Evolutionary conservation across 1,284 basidiomycete genomes (phyloP).

Genomic region (Fomitiporia mediterranea): DNA sequence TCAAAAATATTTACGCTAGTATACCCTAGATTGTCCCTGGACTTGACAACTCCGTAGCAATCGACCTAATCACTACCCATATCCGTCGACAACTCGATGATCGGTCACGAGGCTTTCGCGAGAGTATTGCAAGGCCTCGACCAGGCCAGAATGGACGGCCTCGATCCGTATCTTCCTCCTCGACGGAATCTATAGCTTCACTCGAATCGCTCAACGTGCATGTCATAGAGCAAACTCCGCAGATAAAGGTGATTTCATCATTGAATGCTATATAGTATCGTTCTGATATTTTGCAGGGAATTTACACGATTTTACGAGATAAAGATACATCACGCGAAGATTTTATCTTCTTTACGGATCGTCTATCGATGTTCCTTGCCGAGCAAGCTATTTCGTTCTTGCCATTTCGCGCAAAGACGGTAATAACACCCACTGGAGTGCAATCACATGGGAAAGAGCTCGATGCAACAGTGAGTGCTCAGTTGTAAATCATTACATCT

Average conservation of each 20-base stretch:
- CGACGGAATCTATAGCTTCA: constrained; percentile 12
- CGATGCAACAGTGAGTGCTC: constrained; percentile 43
- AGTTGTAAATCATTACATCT: background rate
- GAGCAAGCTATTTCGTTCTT: constrained; percentile 83
- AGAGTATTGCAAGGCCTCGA: constrained; percentile 52
- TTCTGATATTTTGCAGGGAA: constrained; percentile 53
- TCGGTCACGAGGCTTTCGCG: constrained; percentile 70
- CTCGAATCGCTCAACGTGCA: constrained; percentile 51
- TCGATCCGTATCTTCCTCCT: constrained; percentile 22
- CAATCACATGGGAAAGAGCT: constrained; percentile 60
- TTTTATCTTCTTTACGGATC: constrained; percentile 86
- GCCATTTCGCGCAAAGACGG: constrained; percentile 60
- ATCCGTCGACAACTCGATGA: constrained; percentile 81
- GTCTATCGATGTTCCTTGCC: constrained; percentile 79
- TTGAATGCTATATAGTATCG: background rate
- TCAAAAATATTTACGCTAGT: background rate
- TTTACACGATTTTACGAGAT: constrained; percentile 83
- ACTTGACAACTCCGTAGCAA: constrained; percentile 82
- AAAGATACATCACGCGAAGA: constrained; percentile 68
- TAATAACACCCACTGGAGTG: constrained; percentile 66
- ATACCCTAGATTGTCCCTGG: constrained; percentile 83
- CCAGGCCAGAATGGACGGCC: constrained; percentile 8
- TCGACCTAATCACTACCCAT: constrained; percentile 91
- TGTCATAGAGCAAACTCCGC: constrained; percentile 76
- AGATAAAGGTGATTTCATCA: constrained; percentile 55